Conservation (phyloP, 768 basidiomycete species). For the Auricularia cornea region DNA sequence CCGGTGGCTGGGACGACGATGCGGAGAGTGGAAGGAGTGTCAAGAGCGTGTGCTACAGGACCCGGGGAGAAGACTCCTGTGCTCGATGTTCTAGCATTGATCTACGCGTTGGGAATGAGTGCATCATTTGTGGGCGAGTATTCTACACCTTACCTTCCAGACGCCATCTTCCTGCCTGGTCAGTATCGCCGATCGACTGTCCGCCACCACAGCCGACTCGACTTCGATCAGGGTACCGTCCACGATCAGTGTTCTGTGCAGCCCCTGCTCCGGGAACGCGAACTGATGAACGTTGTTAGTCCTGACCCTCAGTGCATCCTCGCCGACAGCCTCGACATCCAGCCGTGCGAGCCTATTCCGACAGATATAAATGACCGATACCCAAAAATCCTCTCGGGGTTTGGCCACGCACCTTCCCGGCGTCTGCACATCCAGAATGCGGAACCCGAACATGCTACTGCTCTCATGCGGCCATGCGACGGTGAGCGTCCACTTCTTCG, state of each 20-base stretch:
- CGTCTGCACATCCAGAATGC: conserved; percentile 45
- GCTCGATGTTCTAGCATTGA: no score
- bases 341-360: conserved; percentile 9
- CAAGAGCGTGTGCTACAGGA: conserved; percentile 60
- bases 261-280: background rate
- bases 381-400: background rate
- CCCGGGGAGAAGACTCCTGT: conserved; percentile 28
- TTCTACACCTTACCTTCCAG: no score
- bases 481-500: conserved; percentile 56
- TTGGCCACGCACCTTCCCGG: conserved; percentile 74
- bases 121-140: no score
- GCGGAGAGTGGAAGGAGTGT: conserved; percentile 41
- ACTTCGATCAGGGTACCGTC: no score
- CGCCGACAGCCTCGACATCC: conserved; percentile 4
- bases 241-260: no score
- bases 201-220: no score
- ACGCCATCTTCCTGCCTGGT: no score
- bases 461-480: conserved; percentile 59
- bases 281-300: conserved; percentile 27
- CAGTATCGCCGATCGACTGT: no score
- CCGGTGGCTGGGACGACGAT: conserved; percentile 43
- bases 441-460: conserved; percentile 65
- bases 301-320: conserved; percentile 13
- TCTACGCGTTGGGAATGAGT: no score
- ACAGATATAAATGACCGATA: conserved; percentile 25